These are phyloP conservation scores for Aspergillus texensis DNA, from an alignment of 2,329 filamentous ascomycete genomes.

Conservation along the genomic window DNA sequence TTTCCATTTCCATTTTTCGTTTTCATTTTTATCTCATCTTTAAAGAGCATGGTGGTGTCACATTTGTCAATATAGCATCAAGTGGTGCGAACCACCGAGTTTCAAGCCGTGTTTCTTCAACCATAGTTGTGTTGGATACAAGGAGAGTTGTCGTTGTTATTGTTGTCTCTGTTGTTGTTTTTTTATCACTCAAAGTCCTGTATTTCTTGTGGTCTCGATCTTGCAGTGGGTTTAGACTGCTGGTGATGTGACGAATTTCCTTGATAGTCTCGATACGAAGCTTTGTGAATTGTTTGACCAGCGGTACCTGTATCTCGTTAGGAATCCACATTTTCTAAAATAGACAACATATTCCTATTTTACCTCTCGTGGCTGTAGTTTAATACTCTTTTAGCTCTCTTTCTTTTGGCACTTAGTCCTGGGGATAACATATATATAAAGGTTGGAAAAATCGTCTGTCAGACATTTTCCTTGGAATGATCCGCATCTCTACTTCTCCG, in stretches of 20 bases:
- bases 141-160: slow-evolving; percentile 8
- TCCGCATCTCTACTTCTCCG: not conserved
- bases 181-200: slow-evolving; percentile 1
- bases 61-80: slow-evolving; percentile 17
- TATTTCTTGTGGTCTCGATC: slow-evolving; percentile 6
- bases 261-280: slow-evolving; percentile 5
- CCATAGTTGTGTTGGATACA: slow-evolving; percentile 22
- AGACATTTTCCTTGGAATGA: not conserved
- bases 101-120: slow-evolving; percentile 9
- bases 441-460: not conserved
- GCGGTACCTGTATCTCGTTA: slow-evolving; percentile 1
- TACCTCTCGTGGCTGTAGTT: not conserved
- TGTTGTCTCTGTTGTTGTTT: slow-evolving; percentile 9
- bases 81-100: slow-evolving; percentile 11
- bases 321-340: slow-evolving; percentile 1
- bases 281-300: slow-evolving; percentile 5
- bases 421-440: not conserved
- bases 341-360: not conserved
- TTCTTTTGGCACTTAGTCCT: too few species aligned
- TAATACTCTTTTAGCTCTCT: not conserved
- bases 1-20: slow-evolving; percentile 12
- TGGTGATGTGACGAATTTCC: slow-evolving; percentile 15
- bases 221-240: slow-evolving; percentile 5
- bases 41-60: slow-evolving; percentile 20
- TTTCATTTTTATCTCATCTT: slow-evolving; percentile 12